Percentiles rank a stretch among this genome's conserved stretches.
Conservation (phyloP, 2,329 filamentous ascomycete species). For the Botryotinia convoluta region DNA sequence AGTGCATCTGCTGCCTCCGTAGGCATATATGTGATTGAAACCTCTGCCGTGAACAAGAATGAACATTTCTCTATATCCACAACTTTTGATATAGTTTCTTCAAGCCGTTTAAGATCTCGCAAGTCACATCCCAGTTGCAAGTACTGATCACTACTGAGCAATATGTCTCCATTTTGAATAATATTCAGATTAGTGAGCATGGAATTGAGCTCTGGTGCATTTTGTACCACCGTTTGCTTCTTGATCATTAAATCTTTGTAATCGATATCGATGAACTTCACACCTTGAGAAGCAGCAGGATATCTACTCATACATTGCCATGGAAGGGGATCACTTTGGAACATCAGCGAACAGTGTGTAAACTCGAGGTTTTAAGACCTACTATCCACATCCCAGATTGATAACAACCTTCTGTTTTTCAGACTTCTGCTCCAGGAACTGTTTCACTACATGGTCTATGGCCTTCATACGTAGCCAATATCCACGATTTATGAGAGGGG, state of each 20-base stretch:
- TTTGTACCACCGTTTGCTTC: conserved; percentile 67
- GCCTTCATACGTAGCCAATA: conserved; percentile 58
- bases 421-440: conserved; percentile 63
- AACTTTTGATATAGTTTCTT: conserved; percentile 56
- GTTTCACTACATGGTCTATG: conserved; percentile 69
- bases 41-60: conserved; percentile 82
- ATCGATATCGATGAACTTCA: conserved; percentile 79
- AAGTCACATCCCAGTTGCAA: conserved; percentile 80
- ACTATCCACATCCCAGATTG: conserved; percentile 90
- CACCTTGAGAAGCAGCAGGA: conserved; percentile 53
- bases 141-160: conserved; percentile 68
- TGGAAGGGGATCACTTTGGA: conserved; percentile 73
- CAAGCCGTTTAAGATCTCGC: conserved; percentile 61
- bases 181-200: conserved; percentile 48
- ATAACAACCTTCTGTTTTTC: conserved; percentile 68
- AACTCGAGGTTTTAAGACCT: conserved; percentile 43
- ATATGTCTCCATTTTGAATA: conserved; percentile 45
- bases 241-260: conserved; percentile 75
- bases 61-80: conserved; percentile 57
- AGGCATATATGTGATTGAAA: conserved; percentile 89
- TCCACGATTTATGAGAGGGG: conserved; percentile 86
- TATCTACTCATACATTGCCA: conserved; percentile 77
- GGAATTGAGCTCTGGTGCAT: conserved; percentile 57
- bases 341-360: conserved; percentile 13
- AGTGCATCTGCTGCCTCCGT: conserved; percentile 68